These are phyloP conservation scores for Sisymbrium altissimum DNA, from an alignment of 345 rosid genomes.

Conservation along the genomic window DNA sequence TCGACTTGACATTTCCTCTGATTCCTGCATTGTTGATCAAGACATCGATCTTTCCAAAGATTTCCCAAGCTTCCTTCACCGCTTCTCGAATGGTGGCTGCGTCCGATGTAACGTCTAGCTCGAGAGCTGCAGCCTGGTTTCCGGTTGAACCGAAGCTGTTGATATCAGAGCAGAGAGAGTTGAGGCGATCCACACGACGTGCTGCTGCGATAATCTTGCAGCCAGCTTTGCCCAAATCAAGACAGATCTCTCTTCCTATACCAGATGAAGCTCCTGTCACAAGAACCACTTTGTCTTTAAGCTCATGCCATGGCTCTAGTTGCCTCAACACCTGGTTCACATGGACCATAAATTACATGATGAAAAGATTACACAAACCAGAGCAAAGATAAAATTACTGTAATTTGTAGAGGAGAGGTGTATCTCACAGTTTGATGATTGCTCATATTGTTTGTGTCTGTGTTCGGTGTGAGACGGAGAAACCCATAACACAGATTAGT, in stretches of 20 bases:
- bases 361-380: too few relatives aligned
- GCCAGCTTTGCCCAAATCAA: conserved; percentile 47
- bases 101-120: conserved; percentile 49
- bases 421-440: too few relatives aligned
- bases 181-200: conserved; percentile 42
- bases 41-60: conserved; percentile 59
- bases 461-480: too few relatives aligned
- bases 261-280: conserved; percentile 53
- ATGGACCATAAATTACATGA: too few relatives aligned
- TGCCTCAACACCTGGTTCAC: conserved; percentile 19
- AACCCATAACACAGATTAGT: too few relatives aligned
- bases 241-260: conserved; percentile 39
- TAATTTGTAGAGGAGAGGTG: too few relatives aligned
- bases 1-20: conserved; percentile 40
- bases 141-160: conserved; percentile 14
- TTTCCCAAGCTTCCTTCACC: conserved; percentile 50
- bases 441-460: too few relatives aligned
- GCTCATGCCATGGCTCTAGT: conserved; percentile 42
- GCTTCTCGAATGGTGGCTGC: conserved; percentile 40
- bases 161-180: conserved; percentile 42
- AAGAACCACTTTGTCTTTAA: conserved; percentile 38
- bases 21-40: conserved; percentile 51
- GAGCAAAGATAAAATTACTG: too few relatives aligned
- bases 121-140: conserved; percentile 16
- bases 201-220: conserved; percentile 42